Base-by-base conservation (phyloP, 2,329 filamentous ascomycete genomes). In the Aspergillus arachidicola region DNA sequence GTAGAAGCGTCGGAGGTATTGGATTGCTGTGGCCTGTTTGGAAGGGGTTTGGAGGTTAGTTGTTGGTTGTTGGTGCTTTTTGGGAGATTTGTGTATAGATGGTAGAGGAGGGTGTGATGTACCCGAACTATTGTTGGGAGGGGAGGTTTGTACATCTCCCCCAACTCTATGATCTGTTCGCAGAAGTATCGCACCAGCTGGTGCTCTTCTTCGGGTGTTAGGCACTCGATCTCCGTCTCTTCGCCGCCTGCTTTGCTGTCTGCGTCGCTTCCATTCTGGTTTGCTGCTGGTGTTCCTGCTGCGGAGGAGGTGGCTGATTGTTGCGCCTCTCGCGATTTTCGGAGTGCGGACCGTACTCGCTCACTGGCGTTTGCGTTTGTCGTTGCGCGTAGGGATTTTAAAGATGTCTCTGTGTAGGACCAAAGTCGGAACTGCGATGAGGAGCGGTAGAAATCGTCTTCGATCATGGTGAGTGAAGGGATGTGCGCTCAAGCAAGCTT, bases 1-100 rank as follows among this genome's bases (percentile, higher is more conserved):
- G 81, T 98, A 99, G 84, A 99, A 98, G 62, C 95, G 91, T 61
- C 92, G 91, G 64, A 99, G 86, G 76, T 96, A 97, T 73, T 96
- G 89, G 65, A 94, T 91, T 4, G 93, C 92, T 7, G 94, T 97
- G 30, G 91, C 89, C 85, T 88, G 58, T 62, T 62, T 41, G 36
- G 23, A 57, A 6, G 51, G 38, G 21, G 34, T 9, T 12, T 30
- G 12, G 16, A 16, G 16, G 14, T 34, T 43, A 51, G 28, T 7
- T 16, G 6, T 14, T 46, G 21, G 36, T n/a, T 34, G 28, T 28
- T 10, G 11, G 6, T 32, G 1, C 32, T 54, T 32, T 38, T 56
- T 16, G 61, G 45, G 38, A n/a, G 12, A 32, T 38, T 34, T 34
- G 28, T 19, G 6, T 32, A 21, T 14, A 21, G 16, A 16, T 23